phyloP scores from a whole-genome alignment of 495 filamentous ascomycete genomes.

The Penicillium flavigenum region DNA sequence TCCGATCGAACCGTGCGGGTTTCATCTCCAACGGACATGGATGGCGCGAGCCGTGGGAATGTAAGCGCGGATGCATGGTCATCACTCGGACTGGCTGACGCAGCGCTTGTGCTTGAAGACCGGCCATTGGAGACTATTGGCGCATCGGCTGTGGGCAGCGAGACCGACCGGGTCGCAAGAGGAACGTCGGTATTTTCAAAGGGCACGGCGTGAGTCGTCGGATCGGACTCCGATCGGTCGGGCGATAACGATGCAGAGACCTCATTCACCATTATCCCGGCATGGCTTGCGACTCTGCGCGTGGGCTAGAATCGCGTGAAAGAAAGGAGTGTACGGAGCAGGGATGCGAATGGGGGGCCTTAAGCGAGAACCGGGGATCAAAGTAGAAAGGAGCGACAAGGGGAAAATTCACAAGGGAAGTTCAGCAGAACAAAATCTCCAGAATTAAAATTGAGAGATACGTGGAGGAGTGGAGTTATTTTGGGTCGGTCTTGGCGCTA shows the following conservation, averaged over 20 bases:
- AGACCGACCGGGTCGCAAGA: conserved; percentile 32
- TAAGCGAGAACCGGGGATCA: conserved; percentile 5
- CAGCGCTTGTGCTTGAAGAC: conserved; percentile 29
- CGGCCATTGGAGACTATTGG: conserved; percentile 30
- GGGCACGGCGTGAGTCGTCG: conserved; percentile 29
- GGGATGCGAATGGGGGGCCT: not conserved
- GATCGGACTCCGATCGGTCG: conserved; percentile 31
- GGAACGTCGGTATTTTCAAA: conserved; percentile 34
- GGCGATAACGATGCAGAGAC: conserved; percentile 35
- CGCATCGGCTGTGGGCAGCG: conserved; percentile 30
- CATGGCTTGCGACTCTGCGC: conserved; percentile 36
- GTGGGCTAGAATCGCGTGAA: conserved; percentile 11
- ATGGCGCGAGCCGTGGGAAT: conserved; percentile 18
- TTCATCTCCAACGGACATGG: conserved; percentile 13
- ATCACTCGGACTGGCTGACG: conserved; percentile 24
- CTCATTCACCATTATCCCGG: conserved; percentile 43
- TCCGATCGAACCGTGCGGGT: conserved; percentile 19
- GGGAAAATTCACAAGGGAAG: conserved; percentile 12
- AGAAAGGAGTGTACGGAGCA: conserved; percentile 3
- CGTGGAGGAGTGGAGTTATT: conserved; percentile 19
- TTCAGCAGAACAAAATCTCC: conserved; percentile 13
- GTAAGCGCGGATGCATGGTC: conserved; percentile 22
- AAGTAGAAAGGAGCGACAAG: conserved; percentile 15
- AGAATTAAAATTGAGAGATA: conserved; percentile 23
- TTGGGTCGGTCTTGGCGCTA: conserved; percentile 24